Percentiles rank a stretch among this genome's conserved stretches.
Conservation (phyloP, 2,329 filamentous ascomycete genomes). For the Penicillium rolfsii region DNA sequence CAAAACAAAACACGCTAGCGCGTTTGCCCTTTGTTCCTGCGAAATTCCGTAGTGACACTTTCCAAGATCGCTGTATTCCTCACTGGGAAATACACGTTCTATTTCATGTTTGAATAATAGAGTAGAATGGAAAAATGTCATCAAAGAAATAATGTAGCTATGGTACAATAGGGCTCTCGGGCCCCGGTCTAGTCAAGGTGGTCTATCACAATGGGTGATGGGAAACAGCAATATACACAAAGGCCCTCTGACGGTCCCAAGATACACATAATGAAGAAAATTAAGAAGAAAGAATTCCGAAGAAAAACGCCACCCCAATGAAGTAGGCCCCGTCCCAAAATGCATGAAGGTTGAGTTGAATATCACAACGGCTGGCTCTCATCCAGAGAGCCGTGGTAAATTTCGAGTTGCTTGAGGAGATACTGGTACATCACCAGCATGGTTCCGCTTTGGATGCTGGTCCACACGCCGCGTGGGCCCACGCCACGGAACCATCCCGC, state of each 20-base stretch:
- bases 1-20: slow-evolving; percentile 36
- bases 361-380: slow-evolving; percentile 21
- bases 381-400: slow-evolving; percentile 43
- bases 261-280: slow-evolving; percentile 10
- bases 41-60: slow-evolving; percentile 7
- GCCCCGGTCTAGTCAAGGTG: slow-evolving; percentile 21
- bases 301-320: slow-evolving; percentile 30
- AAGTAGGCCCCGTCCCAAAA: slow-evolving; percentile 16
- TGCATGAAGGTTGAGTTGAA: slow-evolving; percentile 19
- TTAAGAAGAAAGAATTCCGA: slow-evolving; percentile 16
- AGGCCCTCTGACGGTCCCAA: slow-evolving; percentile 11
- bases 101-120: slow-evolving; percentile 2
- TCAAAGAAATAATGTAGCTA: slow-evolving; percentile 11
- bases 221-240: slow-evolving; percentile 20
- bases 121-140: not conserved
- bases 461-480: slow-evolving; percentile 91
- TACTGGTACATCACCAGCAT: slow-evolving; percentile 97
- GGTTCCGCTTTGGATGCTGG: slow-evolving; percentile 92
- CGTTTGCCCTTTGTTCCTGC: slow-evolving; percentile 19
- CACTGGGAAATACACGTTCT: not conserved
- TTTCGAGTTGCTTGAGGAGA: slow-evolving; percentile 75
- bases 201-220: slow-evolving; percentile 24
- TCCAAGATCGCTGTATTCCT: not conserved
- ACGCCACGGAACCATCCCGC: slow-evolving; percentile 93
- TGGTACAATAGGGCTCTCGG: slow-evolving; percentile 22